Evolutionary conservation across 2,329 filamentous ascomycete genomes (phyloP).

Genomic region (Uncinocarpus reesii): DNA sequence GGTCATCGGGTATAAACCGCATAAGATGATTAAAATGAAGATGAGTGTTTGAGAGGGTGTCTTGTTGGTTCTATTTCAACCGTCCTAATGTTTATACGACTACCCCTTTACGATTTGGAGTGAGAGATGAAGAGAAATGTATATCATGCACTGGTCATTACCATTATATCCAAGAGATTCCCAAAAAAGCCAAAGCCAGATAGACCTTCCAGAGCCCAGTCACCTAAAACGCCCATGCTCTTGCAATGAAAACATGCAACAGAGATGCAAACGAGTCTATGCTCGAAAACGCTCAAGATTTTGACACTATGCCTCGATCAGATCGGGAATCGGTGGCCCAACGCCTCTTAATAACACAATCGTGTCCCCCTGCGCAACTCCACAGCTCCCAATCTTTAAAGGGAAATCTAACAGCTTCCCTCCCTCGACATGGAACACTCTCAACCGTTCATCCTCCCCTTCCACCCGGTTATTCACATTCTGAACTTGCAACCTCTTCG

Average conservation of each 20-base stretch:
- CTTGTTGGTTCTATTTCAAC: background rate
- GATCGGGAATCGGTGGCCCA: conserved; percentile 60
- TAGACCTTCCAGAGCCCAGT: background rate
- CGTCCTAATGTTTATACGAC: background rate
- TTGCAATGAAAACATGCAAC: background rate
- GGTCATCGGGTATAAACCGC: conserved; percentile 77
- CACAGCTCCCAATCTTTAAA: conserved; percentile 64
- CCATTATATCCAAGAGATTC: background rate
- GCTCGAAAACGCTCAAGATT: no score
- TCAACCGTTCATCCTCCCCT: conserved; percentile 57
- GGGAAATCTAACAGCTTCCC: conserved; percentile 77
- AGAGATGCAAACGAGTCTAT: background rate
- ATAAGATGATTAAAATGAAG: conserved; percentile 92
- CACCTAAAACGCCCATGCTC: background rate
- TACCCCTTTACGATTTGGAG: background rate
- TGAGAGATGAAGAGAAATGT: background rate
- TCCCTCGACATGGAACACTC: conserved; percentile 88
- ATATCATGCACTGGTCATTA: background rate
- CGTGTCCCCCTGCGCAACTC: conserved; percentile 71
- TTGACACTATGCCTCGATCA: conserved; percentile 50
- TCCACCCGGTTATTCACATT: conserved; percentile 38
- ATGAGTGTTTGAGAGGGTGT: conserved; percentile 64
- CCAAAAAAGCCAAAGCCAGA: background rate
- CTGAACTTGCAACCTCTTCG: conserved; percentile 34
- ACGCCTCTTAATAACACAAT: conserved; percentile 80